Conservation (phyloP, 257 asterid genomes). For the Fraxinus pennsylvanica region DNA sequence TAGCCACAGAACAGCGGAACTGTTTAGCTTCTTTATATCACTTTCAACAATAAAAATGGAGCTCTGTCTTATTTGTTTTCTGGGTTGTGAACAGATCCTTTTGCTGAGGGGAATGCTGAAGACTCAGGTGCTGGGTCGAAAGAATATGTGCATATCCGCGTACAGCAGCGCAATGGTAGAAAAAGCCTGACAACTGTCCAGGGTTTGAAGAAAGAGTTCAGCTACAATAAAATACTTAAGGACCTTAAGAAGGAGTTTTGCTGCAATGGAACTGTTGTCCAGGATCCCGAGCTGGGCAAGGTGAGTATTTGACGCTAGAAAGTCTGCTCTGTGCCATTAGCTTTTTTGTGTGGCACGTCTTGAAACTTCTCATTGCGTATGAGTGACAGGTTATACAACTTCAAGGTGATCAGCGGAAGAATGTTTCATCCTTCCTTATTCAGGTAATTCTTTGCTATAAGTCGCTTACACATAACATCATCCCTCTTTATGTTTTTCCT, state of each 20-base stretch:
- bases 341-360: neutral
- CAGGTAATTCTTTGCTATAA: constrained; percentile 32
- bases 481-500: neutral
- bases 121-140: constrained; percentile 75
- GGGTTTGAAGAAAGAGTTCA: constrained; percentile 79
- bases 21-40: neutral
- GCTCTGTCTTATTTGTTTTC: neutral
- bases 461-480: neutral
- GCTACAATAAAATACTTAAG: constrained; percentile 77
- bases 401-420: constrained; percentile 66
- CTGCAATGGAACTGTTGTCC: constrained; percentile 91
- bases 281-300: constrained; percentile 84
- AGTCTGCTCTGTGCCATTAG: neutral
- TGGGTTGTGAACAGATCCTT: constrained; percentile 43
- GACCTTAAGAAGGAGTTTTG: constrained; percentile 84
- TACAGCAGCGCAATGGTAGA: constrained; percentile 84
- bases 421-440: constrained; percentile 56
- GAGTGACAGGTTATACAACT: constrained; percentile 51
- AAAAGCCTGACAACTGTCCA: constrained; percentile 86
- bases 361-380: neutral
- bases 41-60: neutral
- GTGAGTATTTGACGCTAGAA: constrained; percentile 26
- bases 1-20: neutral
- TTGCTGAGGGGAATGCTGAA: constrained; percentile 82
- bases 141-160: constrained; percentile 79